Conservation (phyloP, 2,329 filamentous ascomycete species). For the Huntiella bhutanensis region DNA sequence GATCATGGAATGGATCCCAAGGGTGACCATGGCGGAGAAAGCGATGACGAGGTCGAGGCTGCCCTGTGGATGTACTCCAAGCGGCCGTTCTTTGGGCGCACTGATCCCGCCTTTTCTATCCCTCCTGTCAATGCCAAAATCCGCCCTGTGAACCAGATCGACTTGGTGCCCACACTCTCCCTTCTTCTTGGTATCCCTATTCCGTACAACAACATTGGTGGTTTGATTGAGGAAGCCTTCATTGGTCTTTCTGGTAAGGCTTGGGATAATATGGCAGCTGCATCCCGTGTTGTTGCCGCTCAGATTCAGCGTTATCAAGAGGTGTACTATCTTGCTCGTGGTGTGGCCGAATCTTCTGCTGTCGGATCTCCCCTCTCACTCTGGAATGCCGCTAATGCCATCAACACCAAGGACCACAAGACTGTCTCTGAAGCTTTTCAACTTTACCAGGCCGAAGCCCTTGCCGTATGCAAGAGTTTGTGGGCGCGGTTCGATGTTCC, state of each 20-base stretch:
- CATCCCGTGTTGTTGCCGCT: slow-evolving; percentile 58
- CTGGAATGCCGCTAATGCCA: slow-evolving; percentile 27
- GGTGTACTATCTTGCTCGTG: slow-evolving; percentile 58
- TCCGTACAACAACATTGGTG: slow-evolving; percentile 87
- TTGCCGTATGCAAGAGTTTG: slow-evolving; percentile 60
- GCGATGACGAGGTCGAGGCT: slow-evolving; percentile 85
- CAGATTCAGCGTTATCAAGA: slow-evolving; percentile 80
- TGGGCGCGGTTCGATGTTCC: slow-evolving; percentile 86
- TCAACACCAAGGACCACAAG: slow-evolving; percentile 21
- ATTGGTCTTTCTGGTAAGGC: slow-evolving; percentile 47
- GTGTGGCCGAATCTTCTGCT: slow-evolving; percentile 41
- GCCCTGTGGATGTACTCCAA: slow-evolving; percentile 98
- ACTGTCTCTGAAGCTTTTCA: slow-evolving; percentile 40
- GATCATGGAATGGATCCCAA: slow-evolving; percentile 97
- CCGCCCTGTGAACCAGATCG: slow-evolving; percentile 66
- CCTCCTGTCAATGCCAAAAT: slow-evolving; percentile 58
- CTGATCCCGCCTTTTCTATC: slow-evolving; percentile 34
- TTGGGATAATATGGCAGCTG: slow-evolving; percentile 59
- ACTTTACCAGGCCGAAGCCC: slow-evolving; percentile 58
- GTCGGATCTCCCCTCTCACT: slow-evolving; percentile 22
- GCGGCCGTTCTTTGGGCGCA: slow-evolving; percentile 64
- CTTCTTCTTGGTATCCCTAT: slow-evolving; percentile 80
- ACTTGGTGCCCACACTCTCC: slow-evolving; percentile 80
- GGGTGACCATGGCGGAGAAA: slow-evolving; percentile 96
- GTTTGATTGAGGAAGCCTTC: slow-evolving; percentile 88